Conservation (phyloP, 2,329 filamentous ascomycete species). For the Tolypocladium ovalisporum region DNA sequence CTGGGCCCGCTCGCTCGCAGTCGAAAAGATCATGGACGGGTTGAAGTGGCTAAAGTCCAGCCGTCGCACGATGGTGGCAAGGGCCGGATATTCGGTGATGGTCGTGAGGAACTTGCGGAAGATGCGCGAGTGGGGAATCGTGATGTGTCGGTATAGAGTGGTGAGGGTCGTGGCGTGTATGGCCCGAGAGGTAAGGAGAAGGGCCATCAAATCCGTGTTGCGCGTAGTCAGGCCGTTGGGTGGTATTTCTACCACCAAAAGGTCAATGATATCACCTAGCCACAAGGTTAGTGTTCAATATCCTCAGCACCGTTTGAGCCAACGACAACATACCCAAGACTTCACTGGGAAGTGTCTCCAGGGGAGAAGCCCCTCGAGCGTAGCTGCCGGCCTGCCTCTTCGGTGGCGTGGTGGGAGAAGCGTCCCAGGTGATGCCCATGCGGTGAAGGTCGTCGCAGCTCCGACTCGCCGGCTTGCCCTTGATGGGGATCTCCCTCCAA, state of each 20-base stretch:
- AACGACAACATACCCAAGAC: slow-evolving; percentile 49
- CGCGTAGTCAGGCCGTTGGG: slow-evolving; percentile 63
- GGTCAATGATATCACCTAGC: slow-evolving; percentile 61
- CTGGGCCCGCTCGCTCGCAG: slow-evolving; percentile 61
- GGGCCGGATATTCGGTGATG: slow-evolving; percentile 51
- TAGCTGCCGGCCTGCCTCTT: slow-evolving; percentile 18
- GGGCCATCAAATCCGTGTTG: slow-evolving; percentile 67
- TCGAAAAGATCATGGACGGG: slow-evolving; percentile 64
- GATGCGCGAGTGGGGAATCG: slow-evolving; percentile 71
- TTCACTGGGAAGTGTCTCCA: slow-evolving; percentile 61
- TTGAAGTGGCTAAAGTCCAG: slow-evolving; percentile 83
- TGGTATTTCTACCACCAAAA: slow-evolving; percentile 61
- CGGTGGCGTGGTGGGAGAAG: slow-evolving; percentile 21
- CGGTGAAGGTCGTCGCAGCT: slow-evolving; percentile 50
- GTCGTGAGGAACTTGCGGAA: slow-evolving; percentile 73
- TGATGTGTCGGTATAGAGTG: slow-evolving; percentile 69
- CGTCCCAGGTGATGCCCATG: slow-evolving; percentile 43
- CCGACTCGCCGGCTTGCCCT: slow-evolving; percentile 47
- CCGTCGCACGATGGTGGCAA: slow-evolving; percentile 67
- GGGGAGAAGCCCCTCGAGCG: slow-evolving; percentile 37
- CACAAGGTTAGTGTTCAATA: slow-evolving; percentile 1
- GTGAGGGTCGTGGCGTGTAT: slow-evolving; percentile 63
- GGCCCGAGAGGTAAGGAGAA: slow-evolving; percentile 64
- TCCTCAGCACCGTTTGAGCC: neutral
- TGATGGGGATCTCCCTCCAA: slow-evolving; percentile 52